Evolutionary conservation across 257 asterid genomes (phyloP), one percentile per base, ranked within the genome.

Genomic region (Linderniella brevidens): DNA sequence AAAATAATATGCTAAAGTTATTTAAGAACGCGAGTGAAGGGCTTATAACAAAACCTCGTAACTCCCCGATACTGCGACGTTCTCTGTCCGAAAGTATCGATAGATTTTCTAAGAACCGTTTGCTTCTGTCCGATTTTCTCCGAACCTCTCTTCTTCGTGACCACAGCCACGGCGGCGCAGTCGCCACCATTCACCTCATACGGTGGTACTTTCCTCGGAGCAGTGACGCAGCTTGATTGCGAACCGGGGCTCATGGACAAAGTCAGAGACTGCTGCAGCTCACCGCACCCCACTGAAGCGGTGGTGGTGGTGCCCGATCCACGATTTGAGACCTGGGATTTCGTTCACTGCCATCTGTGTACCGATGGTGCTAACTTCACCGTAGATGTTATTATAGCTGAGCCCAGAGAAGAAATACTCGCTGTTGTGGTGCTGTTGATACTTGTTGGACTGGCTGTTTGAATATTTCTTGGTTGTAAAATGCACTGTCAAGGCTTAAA

Each of bases 51-150:
- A 3, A 15, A 73, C 95, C 95, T 85, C 2, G 95, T 85, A 52
- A 85, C 95, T 4, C 95, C 95, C 2, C 95, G 84, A 53, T 59
- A 80, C 48, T 80, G 95, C 13, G 95, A 85, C 29, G 95, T 85
- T 54, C 95, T 68, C 50, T 85, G 93, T 12, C 93, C 93, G 36
- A 85, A 85, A 49, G 78, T 68, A 53, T 85, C 93, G 15, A 80
- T 64, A 0, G 93, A 85, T 61, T 85, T 85, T 4, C 92, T 77
- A 15, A 78, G 84, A 18, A 35, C 60, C 6, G 63, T 68, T 61
- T 0, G 65, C 63, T 29, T 25, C 72, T 29, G 62, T 63, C 13
- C 93, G 64, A 49, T 77, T 83, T 45, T 72, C 73, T 49, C 58
- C 3, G 32, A 25, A 25, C 52, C 66, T 56, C 81, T 74, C 49